A percentile compares a stretch with the other conserved stretches of the same genome.
These are phyloP conservation scores for Wickerhamomyces bisporus DNA, from an alignment of 805 yeast species.

Conservation along the genomic window DNA sequence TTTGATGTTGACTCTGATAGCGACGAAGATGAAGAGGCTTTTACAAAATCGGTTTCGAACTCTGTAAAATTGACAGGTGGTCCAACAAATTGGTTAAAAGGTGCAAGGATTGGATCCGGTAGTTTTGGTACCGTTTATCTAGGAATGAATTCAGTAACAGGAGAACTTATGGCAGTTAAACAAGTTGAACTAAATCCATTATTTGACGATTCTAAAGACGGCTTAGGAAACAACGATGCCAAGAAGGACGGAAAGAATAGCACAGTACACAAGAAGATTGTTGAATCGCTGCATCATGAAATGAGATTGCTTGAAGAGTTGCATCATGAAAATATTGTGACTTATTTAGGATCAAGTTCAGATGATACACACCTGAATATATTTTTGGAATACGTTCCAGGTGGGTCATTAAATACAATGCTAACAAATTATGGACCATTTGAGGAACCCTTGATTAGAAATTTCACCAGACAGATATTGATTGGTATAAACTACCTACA, in stretches of 20 bases:
- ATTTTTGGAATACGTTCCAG: conserved; percentile 71
- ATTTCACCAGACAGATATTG: conserved; percentile 70
- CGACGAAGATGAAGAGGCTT: conserved; percentile 3
- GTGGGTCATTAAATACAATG: conserved; percentile 69
- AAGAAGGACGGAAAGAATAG: conserved; percentile 20
- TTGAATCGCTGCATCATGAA: conserved; percentile 79
- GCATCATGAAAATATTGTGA: conserved; percentile 88
- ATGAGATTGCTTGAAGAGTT: conserved; percentile 71
- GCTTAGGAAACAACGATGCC: conserved; percentile 26
- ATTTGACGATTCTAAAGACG: conserved; percentile 28
- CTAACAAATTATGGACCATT: conserved; percentile 70
- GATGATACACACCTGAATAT: conserved; percentile 72
- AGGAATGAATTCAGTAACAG: conserved; percentile 88
- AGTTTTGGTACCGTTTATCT: conserved; percentile 90
- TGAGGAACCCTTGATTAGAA: conserved; percentile 69
- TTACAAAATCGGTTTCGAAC: not conserved
- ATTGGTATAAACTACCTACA: conserved; percentile 74
- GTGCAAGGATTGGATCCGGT: conserved; percentile 91
- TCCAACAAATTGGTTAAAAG: conserved; percentile 86
- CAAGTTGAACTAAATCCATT: conserved; percentile 69
- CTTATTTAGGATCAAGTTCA: conserved; percentile 83
- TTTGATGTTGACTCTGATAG: conserved; percentile 21
- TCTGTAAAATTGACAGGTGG: conserved; percentile 32
- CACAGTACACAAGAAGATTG: conserved; percentile 47
- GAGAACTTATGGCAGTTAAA: conserved; percentile 96